These are phyloP conservation scores for Dichotomopilus funicola DNA, from an alignment of 2,329 filamentous ascomycete species.

Conservation along the genomic window DNA sequence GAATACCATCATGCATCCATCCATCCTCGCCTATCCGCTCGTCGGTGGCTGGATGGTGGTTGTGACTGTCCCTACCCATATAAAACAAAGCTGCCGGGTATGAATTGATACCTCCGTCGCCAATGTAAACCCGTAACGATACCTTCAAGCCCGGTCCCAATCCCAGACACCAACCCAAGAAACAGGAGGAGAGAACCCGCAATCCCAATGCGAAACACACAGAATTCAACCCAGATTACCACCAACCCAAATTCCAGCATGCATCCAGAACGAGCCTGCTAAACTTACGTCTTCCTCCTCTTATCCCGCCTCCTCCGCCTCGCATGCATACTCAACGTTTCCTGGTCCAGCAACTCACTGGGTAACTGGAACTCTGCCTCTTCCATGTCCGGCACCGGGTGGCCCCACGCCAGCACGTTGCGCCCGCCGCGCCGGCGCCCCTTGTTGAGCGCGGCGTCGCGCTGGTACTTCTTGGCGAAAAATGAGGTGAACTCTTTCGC, in stretches of 20 bases:
- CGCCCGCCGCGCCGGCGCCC: slow-evolving; percentile 59
- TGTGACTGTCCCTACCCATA: too few relatives aligned
- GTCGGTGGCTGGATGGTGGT: too few relatives aligned
- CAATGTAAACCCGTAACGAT: too few relatives aligned
- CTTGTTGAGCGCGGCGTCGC: slow-evolving; percentile 70
- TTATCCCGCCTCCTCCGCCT: slow-evolving; percentile 56
- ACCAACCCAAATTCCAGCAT: neutral
- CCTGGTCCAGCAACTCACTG: slow-evolving; percentile 52
- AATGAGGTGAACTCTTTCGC: slow-evolving; percentile 73
- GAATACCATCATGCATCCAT: too few relatives aligned
- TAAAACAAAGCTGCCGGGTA: too few relatives aligned
- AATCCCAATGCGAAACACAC: too few relatives aligned
- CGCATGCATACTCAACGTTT: slow-evolving; percentile 51
- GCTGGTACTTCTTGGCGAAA: slow-evolving; percentile 71
- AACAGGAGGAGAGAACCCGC: too few relatives aligned
- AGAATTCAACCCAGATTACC: neutral
- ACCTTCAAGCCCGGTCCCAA: too few relatives aligned
- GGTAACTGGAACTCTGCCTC: slow-evolving; percentile 72
- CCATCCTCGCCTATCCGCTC: too few relatives aligned
- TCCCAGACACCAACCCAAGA: too few relatives aligned
- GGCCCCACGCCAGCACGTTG: slow-evolving; percentile 72
- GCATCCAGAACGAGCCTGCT: neutral
- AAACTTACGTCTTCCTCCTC: slow-evolving; percentile 37
- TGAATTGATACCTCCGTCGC: too few relatives aligned
- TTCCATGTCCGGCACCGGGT: slow-evolving; percentile 65